phyloP scores from a whole-genome alignment of 345 rosid species.

The Eucalyptus sp. region DNA sequence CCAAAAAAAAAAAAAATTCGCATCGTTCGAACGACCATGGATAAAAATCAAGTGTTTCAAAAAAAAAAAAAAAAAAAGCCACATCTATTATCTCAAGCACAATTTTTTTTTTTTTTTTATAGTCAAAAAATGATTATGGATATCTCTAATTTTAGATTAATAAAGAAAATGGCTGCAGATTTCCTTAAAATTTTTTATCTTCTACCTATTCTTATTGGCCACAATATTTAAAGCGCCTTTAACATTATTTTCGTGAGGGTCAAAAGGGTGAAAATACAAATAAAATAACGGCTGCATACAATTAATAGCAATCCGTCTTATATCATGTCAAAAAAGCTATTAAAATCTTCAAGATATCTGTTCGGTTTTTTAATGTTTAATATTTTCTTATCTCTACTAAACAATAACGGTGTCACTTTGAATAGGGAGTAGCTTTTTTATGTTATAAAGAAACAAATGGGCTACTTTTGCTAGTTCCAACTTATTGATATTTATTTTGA shows the following conservation, averaged over 20 bases:
- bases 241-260: not conserved
- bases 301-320: not conserved
- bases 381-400: not conserved
- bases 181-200: not conserved
- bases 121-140: not conserved
- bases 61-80: not conserved
- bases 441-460: not conserved
- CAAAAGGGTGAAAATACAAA: not conserved
- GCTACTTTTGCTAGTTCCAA: not conserved
- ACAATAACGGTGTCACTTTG: not conserved
- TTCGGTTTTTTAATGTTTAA: not conserved
- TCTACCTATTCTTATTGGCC: not conserved
- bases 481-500: not conserved
- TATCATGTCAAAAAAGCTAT: not conserved
- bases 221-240: not conserved
- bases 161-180: not conserved
- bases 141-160: not conserved
- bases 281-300: not conserved
- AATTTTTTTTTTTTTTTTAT: not conserved
- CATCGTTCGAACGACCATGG: not conserved
- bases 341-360: not conserved
- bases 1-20: not conserved
- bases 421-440: not conserved
- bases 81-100: not conserved
- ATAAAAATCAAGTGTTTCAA: not conserved